A percentile compares a stretch with the other conserved stretches of the same genome.
These are phyloP conservation scores for Solidago caesia DNA, from an alignment of 129 eudicot genomes.

Conservation along the genomic window DNA sequence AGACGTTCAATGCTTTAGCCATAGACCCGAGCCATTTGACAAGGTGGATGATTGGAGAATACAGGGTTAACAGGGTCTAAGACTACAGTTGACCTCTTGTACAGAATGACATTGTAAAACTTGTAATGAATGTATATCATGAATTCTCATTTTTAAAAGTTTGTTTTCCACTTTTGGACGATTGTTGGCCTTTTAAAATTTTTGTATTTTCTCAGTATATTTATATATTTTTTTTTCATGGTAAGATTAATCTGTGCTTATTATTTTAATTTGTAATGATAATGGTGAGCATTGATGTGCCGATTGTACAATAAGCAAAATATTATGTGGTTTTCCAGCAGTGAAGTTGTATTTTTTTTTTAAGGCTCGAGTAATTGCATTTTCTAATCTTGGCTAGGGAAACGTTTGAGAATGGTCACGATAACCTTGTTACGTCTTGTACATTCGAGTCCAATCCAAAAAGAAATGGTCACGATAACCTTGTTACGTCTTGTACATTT, in stretches of 20 bases:
- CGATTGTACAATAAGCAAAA: too few relatives aligned
- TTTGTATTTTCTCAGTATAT: neutral
- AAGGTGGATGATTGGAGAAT: slow-evolving; percentile 82
- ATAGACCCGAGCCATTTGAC: slow-evolving; percentile 74
- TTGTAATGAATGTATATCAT: neutral
- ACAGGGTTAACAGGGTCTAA: slow-evolving; percentile 32
- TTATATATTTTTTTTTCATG: neutral
- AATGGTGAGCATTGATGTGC: too few relatives aligned
- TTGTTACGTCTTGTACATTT: too few relatives aligned
- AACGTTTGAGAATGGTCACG: too few relatives aligned
- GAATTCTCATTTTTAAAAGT: neutral
- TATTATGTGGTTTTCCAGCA: too few relatives aligned
- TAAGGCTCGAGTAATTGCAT: too few relatives aligned
- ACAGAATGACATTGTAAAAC: slow-evolving; percentile 12
- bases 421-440: too few relatives aligned
- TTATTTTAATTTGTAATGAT: neutral
- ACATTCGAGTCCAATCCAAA: too few relatives aligned
- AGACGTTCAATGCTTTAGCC: slow-evolving; percentile 50
- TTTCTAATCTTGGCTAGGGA: too few relatives aligned
- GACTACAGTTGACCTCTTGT: slow-evolving; percentile 2
- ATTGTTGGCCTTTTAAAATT: neutral
- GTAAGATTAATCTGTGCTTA: neutral
- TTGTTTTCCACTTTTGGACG: slow-evolving; percentile 18
- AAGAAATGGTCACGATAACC: too few relatives aligned
- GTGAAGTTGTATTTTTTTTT: too few relatives aligned